Conservation (phyloP, 2,329 filamentous ascomycete species). For the Xylogone sp. region DNA sequence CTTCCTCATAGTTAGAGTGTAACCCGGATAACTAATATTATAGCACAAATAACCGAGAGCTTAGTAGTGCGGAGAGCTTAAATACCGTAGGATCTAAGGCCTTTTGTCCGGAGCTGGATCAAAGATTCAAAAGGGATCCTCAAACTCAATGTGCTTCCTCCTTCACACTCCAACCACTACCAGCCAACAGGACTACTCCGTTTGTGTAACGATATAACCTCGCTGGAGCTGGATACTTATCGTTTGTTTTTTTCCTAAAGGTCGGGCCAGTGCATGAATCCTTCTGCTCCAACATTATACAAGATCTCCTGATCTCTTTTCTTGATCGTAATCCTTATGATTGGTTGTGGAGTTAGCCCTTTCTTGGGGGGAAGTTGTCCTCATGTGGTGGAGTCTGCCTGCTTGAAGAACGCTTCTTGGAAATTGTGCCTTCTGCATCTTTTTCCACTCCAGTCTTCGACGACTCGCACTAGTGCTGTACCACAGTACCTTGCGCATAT, state of each 20-base stretch:
- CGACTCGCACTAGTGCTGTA: not conserved
- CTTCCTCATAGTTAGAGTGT: too few species aligned
- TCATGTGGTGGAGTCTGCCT: not conserved
- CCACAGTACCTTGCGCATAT: not conserved
- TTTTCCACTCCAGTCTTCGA: not conserved
- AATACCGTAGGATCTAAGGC: too few species aligned
- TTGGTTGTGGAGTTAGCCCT: not conserved
- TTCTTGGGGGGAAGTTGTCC: not conserved
- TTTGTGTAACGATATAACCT: not conserved
- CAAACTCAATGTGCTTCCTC: too few species aligned
- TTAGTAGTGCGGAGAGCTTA: too few species aligned
- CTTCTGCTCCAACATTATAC: not conserved
- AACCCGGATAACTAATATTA: too few species aligned
- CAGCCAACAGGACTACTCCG: not conserved
- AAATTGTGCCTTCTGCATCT: not conserved
- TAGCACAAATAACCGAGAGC: too few species aligned
- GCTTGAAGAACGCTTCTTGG: not conserved
- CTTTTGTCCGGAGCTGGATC: too few species aligned
- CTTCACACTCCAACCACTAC: not conserved
- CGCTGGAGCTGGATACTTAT: not conserved
- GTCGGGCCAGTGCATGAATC: not conserved
- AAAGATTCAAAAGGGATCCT: too few species aligned
- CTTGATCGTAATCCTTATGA: not conserved
- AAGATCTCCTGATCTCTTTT: not conserved
- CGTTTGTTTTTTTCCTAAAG: not conserved